Evolutionary conservation across 345 rosid genomes (phyloP), one percentile per base, ranked within the genome.

Genomic region (Ricinus communis): DNA sequence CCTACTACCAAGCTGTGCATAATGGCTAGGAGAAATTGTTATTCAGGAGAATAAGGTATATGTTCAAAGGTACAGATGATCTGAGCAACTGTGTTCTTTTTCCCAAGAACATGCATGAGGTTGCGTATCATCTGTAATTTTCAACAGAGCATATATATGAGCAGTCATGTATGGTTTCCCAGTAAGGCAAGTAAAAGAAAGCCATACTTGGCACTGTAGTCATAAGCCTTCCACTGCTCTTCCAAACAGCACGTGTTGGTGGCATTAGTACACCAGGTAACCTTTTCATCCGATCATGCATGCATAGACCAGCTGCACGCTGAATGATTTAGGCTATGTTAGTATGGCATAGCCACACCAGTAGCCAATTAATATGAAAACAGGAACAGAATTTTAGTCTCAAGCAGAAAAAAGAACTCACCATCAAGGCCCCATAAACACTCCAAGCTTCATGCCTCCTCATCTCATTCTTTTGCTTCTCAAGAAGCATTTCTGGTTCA

Each of bases 381-480:
- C 51, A 43, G 0, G 43, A 33, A 36, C 30, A 4, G 1, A 14
- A 53, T 54, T 21, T 19, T 18, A 27, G 31, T n/a, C 69, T 58
- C 70, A 59, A 64, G 43, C 58, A 45, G 64, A 67, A 66, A 56
- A 27, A 57, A 40, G 25, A 43, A 68, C 89, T 79, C 61, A 90
- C 98, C 88, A 83, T 77, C 86, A 90, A 79, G 9, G 93, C 93
- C 13, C 93, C 92, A 79, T 87, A 88, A 43, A 89, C 97, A n/a
- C 77, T 85, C 93, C 90, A 85, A 76, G 96, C 98, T 72, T 82
- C 96, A 25, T 73, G 77, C 84, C 88, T 85, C 85, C 78, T 91
- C 38, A 71, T 78, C 78, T 80, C 85, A 69, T 89, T 79, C 79
- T 84, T 87, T 75, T 86, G 93, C 76, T 76, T 86, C 84, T 85